Evolutionary conservation across 2,329 filamentous ascomycete genomes (phyloP).

Genomic region (Neofusicoccum sp.): DNA sequence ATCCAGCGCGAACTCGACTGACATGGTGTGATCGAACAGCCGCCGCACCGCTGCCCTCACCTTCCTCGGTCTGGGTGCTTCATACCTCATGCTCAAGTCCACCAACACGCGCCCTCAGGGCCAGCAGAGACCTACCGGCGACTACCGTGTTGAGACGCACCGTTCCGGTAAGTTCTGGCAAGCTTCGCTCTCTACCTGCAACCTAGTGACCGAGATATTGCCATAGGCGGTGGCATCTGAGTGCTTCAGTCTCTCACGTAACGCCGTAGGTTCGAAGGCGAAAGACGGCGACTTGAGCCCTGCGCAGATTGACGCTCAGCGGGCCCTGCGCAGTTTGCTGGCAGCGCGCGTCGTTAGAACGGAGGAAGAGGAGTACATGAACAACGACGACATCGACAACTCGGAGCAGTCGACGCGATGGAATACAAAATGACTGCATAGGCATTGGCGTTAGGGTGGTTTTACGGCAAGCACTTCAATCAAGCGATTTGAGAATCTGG

Average conservation of each 20-base stretch:
- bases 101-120: constrained; percentile 29
- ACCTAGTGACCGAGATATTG: not conserved
- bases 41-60: constrained; percentile 33
- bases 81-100: constrained; percentile 34
- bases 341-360: too few relatives aligned
- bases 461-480: not conserved
- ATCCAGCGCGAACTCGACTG: not conserved
- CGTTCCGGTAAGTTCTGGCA: constrained; percentile 3
- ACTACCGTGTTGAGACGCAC: constrained; percentile 13
- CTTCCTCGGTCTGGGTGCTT: constrained; percentile 31
- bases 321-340: too few relatives aligned
- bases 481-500: not conserved
- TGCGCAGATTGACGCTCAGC: too few relatives aligned
- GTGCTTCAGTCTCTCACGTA: not conserved
- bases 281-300: not conserved
- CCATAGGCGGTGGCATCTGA: constrained; percentile 12
- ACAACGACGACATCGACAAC: not conserved
- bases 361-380: not conserved
- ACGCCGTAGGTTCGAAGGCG: not conserved
- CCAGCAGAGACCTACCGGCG: constrained; percentile 22
- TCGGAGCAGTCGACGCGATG: not conserved
- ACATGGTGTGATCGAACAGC: constrained; percentile 23
- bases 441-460: not conserved
- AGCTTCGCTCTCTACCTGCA: not conserved
- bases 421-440: not conserved